Evolutionary conservation across 177 flowering plant species (phyloP).

Genomic region (Telopea speciosissima): DNA sequence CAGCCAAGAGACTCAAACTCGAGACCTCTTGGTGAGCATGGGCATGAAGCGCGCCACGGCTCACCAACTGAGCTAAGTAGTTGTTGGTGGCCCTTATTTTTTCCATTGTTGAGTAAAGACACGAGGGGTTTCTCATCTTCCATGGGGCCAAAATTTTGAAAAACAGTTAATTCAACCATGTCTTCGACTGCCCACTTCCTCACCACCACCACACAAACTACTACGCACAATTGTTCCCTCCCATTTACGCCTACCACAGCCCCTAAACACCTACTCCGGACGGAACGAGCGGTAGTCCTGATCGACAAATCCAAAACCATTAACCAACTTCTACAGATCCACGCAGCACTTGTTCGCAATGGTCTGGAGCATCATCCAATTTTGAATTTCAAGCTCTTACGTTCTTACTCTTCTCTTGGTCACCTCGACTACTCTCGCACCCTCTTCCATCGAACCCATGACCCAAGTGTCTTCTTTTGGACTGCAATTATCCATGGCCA

Average conservation of each 20-base stretch:
- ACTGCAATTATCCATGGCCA: slow-evolving; percentile 53
- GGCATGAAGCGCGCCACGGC: too few species aligned
- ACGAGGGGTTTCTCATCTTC: background rate
- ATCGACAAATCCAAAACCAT: slow-evolving; percentile 45
- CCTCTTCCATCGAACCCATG: slow-evolving; percentile 36
- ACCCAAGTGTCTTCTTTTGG: slow-evolving; percentile 56
- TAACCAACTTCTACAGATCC: slow-evolving; percentile 52
- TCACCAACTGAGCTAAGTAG: too few species aligned
- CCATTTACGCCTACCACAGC: slow-evolving; percentile 14
- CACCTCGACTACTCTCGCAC: slow-evolving; percentile 40
- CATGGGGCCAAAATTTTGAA: slow-evolving; percentile 8
- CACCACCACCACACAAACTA: slow-evolving; percentile 14
- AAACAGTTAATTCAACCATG: slow-evolving; percentile 9
- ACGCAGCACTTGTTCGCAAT: slow-evolving; percentile 63
- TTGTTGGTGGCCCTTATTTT: too few species aligned
- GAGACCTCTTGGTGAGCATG: too few species aligned
- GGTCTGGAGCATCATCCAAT: slow-evolving; percentile 42
- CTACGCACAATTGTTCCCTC: slow-evolving; percentile 1
- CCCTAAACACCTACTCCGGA: slow-evolving; percentile 11
- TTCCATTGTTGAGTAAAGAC: too few species aligned
- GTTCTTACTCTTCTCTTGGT: slow-evolving; percentile 54
- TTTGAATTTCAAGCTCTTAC: slow-evolving; percentile 71
- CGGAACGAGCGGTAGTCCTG: slow-evolving; percentile 31
- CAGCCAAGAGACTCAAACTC: too few species aligned
- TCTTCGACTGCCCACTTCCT: slow-evolving; percentile 13